These are phyloP conservation scores for Taphrina wiesneri DNA, from an alignment of 1,139 yeast species.

Conservation along the genomic window DNA sequence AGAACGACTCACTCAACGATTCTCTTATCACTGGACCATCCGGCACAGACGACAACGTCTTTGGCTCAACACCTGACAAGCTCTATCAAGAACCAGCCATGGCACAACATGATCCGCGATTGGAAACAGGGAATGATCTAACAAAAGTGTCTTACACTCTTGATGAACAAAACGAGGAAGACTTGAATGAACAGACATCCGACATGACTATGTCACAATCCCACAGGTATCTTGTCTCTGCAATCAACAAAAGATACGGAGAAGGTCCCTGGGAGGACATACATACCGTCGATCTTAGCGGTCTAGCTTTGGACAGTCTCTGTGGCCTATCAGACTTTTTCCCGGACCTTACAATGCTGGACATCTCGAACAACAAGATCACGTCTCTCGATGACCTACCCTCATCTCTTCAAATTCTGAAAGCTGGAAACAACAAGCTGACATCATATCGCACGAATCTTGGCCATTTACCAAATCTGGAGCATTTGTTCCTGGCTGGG, in stretches of 20 bases:
- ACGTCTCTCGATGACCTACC: constrained; percentile 48
- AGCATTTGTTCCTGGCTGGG: constrained; percentile 43
- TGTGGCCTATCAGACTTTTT: constrained; percentile 46
- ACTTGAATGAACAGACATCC: neutral
- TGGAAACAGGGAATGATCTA: neutral
- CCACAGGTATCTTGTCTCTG: constrained; percentile 4
- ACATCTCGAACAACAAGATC: constrained; percentile 45
- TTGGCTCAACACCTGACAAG: neutral
- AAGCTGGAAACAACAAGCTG: constrained; percentile 43
- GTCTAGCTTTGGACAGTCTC: constrained; percentile 44
- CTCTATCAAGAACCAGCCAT: neutral
- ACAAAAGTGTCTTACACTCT: neutral
- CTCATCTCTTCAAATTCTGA: constrained; percentile 41
- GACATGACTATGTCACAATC: constrained; percentile 31
- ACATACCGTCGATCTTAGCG: constrained; percentile 44
- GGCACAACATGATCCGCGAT: neutral
- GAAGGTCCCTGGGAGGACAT: constrained; percentile 46
- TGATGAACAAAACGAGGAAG: neutral
- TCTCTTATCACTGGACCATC: neutral
- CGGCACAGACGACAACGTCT: neutral
- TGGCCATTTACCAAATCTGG: constrained; percentile 44
- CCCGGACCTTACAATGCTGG: constrained; percentile 45
- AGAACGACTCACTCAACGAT: neutral
- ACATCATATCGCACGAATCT: constrained; percentile 44
- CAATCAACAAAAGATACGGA: constrained; percentile 24